Evolutionary conservation across 768 basidiomycete genomes (phyloP), one percentile per base, ranked within the genome.

Genomic region (Tremella fuciformis): DNA sequence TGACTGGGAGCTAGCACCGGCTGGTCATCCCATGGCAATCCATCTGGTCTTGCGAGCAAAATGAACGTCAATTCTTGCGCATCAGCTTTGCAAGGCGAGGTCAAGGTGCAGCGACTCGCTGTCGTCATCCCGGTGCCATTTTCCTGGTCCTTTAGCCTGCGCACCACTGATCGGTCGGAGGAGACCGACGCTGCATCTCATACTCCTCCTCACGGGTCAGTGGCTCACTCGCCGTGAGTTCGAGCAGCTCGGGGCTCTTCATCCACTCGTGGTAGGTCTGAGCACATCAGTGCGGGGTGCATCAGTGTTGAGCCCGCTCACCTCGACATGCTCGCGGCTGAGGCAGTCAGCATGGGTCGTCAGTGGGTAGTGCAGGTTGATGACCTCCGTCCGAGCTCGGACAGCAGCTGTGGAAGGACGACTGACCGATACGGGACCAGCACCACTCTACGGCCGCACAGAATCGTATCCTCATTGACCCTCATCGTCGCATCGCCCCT

Each of bases 81-180:
- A 29, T 53, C 7, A 51, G 46, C 15, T 50, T 19, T 22, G 26
- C 26, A 9, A 50, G 52, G 9, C 11, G 22, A 6, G 21, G 51
- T 40, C 18, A 47, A 3, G 22, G 18, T 15, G n/a, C 4, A 21
- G 48, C 71, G 48, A 75, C 83, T 59, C 55, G 85, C 86, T 96
- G 76, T 96, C 91, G 42, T 85, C 83, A 70, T 97, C 92, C 1
- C 81, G 69, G 67, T 85, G 86, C 92, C 93, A 96, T 75, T 86
- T 89, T 50, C 79, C 90, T 93, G 66, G 15, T 60, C 49, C 41
- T 40, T 41, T 16, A 53, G 49, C 8, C 19, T 22, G 21, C 4
- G 38, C 8, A 34, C 8, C 24, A 13, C 22, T 19, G 37, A 50
- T 50, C 16, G 21, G 22, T 26, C 46, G 22, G n/a, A 16, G 25